These are phyloP conservation scores for Hirschfeldia incana DNA, from an alignment of 345 rosid genomes.

Conservation along the genomic window DNA sequence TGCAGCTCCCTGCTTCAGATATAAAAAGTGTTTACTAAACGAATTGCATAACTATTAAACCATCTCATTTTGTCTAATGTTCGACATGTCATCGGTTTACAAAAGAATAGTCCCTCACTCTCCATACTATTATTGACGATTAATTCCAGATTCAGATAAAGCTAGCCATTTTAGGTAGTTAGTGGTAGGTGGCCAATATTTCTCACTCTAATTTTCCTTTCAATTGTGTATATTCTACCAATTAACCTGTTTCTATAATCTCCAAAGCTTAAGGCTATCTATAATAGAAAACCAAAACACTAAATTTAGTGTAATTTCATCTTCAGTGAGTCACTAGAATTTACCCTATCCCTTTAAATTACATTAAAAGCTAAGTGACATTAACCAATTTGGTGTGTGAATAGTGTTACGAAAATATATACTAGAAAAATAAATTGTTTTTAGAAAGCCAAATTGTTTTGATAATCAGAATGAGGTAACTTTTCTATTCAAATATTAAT, in stretches of 20 bases:
- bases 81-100: neutral
- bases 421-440: neutral
- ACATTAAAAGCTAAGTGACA: neutral
- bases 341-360: no score
- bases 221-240: neutral
- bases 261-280: no score
- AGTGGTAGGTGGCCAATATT: slow-evolving; percentile 29
- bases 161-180: slow-evolving; percentile 13
- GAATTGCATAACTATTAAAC: neutral
- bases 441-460: neutral
- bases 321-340: no score
- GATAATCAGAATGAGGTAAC: neutral
- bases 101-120: neutral
- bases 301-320: no score
- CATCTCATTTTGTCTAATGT: neutral
- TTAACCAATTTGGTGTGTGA: no score
- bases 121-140: neutral
- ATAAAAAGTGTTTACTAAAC: neutral
- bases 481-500: neutral
- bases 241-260: neutral
- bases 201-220: neutral
- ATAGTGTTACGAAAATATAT: no score
- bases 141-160: slow-evolving; percentile 7
- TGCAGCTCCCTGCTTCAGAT: neutral
- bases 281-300: no score